Conservation (phyloP, 2,329 filamentous ascomycete species). For the Endocalyx cinctus region DNA sequence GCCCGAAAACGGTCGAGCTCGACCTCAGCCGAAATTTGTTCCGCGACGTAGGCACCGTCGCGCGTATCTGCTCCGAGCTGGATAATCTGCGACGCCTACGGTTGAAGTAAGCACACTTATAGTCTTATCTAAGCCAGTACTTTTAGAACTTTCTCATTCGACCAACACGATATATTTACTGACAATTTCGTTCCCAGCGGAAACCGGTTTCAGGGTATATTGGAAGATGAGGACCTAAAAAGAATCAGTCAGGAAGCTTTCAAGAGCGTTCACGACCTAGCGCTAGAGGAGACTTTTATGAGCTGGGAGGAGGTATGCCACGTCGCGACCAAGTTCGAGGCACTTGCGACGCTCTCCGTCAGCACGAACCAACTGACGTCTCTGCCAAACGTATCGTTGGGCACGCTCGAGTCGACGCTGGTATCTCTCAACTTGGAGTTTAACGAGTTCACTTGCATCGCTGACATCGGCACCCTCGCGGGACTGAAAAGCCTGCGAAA, state of each 20-base stretch:
- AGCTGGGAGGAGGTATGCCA: slow-evolving; percentile 59
- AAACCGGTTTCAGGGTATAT: slow-evolving; percentile 59
- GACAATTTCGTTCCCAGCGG: slow-evolving; percentile 48
- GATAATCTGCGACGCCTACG: slow-evolving; percentile 61
- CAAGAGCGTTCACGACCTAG: slow-evolving; percentile 52
- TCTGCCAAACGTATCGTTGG: slow-evolving; percentile 39
- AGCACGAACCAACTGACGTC: slow-evolving; percentile 54
- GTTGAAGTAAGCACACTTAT: slow-evolving; percentile 67
- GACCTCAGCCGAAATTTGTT: slow-evolving; percentile 85
- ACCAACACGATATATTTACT: background rate
- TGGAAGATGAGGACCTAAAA: slow-evolving; percentile 38
- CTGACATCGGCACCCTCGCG: slow-evolving; percentile 51
- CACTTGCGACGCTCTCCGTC: slow-evolving; percentile 46
- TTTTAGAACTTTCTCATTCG: no score
- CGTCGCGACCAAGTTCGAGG: slow-evolving; percentile 48
- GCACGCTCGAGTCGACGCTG: slow-evolving; percentile 45
- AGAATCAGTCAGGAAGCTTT: slow-evolving; percentile 26
- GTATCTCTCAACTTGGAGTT: slow-evolving; percentile 65
- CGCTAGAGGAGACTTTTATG: slow-evolving; percentile 63
- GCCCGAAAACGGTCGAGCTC: slow-evolving; percentile 68
- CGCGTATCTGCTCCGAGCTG: slow-evolving; percentile 66
- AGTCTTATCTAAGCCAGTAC: no score
- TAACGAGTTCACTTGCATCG: slow-evolving; percentile 61
- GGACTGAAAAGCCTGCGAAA: slow-evolving; percentile 49
- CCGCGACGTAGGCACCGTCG: slow-evolving; percentile 59